A percentile compares a stretch with the other conserved stretches of the same genome.
Conservation (phyloP, 768 basidiomycete species). For the Dacryopinax spathularia region DNA sequence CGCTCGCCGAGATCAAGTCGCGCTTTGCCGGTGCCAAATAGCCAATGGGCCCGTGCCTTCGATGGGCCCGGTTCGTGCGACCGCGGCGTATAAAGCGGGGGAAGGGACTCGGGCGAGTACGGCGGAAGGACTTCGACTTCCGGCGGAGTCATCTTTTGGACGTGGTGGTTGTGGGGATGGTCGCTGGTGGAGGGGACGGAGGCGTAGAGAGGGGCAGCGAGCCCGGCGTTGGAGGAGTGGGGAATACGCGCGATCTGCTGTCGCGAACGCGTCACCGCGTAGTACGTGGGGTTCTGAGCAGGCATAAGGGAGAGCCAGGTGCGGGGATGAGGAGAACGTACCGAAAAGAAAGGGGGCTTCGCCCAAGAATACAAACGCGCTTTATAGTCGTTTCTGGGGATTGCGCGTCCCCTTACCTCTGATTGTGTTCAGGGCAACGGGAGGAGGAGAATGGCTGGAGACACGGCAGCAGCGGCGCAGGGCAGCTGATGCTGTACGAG, state of each 20-base stretch:
- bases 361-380: too few relatives aligned
- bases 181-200: neutral
- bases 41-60: neutral
- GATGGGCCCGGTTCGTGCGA: neutral
- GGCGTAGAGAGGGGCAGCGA: neutral
- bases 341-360: neutral
- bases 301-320: neutral
- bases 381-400: neutral
- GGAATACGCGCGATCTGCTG: neutral
- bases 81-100: neutral
- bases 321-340: neutral
- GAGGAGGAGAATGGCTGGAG: too few relatives aligned
- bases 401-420: too few relatives aligned
- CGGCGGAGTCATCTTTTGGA: neutral
- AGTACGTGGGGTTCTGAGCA: conserved; percentile 1
- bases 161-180: neutral
- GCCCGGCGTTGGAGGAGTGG: neutral
- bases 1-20: neutral
- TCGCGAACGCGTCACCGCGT: neutral
- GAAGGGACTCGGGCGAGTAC: neutral
- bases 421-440: too few relatives aligned
- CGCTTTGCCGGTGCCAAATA: neutral
- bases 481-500: too few relatives aligned
- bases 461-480: too few relatives aligned
- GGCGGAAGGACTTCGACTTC: neutral